Evolutionary conservation across 805 yeast genomes (phyloP).

Genomic region (Metschnikowia santaceciliae): DNA sequence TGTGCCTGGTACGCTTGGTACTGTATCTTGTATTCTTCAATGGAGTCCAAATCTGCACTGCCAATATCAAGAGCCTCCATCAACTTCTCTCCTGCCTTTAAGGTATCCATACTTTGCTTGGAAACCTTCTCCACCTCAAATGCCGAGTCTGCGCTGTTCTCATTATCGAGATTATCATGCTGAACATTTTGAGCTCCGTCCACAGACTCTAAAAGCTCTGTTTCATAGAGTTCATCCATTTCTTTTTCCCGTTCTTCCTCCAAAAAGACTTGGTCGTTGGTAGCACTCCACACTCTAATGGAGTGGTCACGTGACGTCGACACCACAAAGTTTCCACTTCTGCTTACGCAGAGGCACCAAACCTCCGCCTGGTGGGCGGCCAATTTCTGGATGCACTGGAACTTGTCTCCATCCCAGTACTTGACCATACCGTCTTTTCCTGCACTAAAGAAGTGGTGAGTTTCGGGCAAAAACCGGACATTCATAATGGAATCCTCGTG

Average conservation of each 20-base stretch:
- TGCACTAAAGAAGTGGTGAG: constrained; percentile 85
- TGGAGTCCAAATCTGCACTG: constrained; percentile 58
- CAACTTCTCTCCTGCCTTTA: constrained; percentile 90
- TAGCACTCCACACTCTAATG: constrained; percentile 87
- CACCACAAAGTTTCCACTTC: constrained; percentile 65
- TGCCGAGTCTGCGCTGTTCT: constrained; percentile 38
- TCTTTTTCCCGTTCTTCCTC: constrained; percentile 97
- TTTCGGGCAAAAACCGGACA: constrained; percentile 77
- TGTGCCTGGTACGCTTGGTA: constrained; percentile 38
- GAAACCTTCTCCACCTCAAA: constrained; percentile 64
- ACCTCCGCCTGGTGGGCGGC: constrained; percentile 86
- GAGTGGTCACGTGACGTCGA: constrained; percentile 92
- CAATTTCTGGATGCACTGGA: constrained; percentile 86
- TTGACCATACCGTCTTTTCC: constrained; percentile 87
- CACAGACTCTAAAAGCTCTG: constrained; percentile 49
- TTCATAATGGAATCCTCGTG: constrained; percentile 95
- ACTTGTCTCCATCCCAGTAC: constrained; percentile 98
- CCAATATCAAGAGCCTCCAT: constrained; percentile 92
- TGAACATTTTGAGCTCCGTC: constrained; percentile 9
- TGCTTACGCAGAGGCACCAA: constrained; percentile 83
- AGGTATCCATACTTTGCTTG: constrained; percentile 82
- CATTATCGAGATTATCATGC: constrained; percentile 26
- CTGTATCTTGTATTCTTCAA: constrained; percentile 46
- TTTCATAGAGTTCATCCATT: constrained; percentile 86
- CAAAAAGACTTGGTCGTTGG: constrained; percentile 91